These are phyloP conservation scores for Aspergillus coremiiformis DNA, from an alignment of 495 filamentous ascomycete genomes.

Conservation along the genomic window DNA sequence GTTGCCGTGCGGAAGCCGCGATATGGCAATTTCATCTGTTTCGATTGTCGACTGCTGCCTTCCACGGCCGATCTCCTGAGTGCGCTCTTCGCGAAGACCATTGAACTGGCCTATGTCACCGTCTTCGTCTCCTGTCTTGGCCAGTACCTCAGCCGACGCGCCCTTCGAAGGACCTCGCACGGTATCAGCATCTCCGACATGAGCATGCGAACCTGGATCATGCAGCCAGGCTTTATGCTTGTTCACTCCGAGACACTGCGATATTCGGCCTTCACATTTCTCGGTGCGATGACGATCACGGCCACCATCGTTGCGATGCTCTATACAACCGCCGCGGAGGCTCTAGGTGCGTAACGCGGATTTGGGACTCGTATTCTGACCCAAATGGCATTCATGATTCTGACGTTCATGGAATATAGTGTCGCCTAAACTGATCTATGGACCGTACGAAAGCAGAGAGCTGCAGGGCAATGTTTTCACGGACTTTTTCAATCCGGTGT, in stretches of 20 bases:
- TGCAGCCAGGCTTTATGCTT: slow-evolving; percentile 58
- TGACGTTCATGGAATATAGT: slow-evolving; percentile 30
- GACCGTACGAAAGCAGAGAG: slow-evolving; percentile 30
- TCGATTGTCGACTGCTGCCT: slow-evolving; percentile 38
- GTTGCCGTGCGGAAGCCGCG: slow-evolving; percentile 51
- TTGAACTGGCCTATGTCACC: slow-evolving; percentile 70
- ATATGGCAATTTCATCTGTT: slow-evolving; percentile 49
- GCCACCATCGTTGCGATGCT: slow-evolving; percentile 57
- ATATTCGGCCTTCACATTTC: slow-evolving; percentile 50
- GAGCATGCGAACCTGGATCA: slow-evolving; percentile 55
- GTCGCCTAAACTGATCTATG: slow-evolving; percentile 54
- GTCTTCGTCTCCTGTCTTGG: slow-evolving; percentile 68
- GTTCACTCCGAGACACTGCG: slow-evolving; percentile 56
- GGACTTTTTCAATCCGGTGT: slow-evolving; percentile 50
- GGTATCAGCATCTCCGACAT: slow-evolving; percentile 69
- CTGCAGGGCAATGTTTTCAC: slow-evolving; percentile 51
- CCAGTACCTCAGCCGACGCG: slow-evolving; percentile 60
- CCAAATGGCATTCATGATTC: background rate
- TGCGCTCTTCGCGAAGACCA: slow-evolving; percentile 60
- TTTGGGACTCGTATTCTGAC: background rate
- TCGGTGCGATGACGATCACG: slow-evolving; percentile 51
- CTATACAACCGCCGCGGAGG: slow-evolving; percentile 68
- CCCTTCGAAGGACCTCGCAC: slow-evolving; percentile 43
- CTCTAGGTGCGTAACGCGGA: slow-evolving; percentile 30
- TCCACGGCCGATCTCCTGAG: slow-evolving; percentile 55